Conservation (phyloP, 2,329 filamentous ascomycete species). For the Colletotrichum graminicola region DNA sequence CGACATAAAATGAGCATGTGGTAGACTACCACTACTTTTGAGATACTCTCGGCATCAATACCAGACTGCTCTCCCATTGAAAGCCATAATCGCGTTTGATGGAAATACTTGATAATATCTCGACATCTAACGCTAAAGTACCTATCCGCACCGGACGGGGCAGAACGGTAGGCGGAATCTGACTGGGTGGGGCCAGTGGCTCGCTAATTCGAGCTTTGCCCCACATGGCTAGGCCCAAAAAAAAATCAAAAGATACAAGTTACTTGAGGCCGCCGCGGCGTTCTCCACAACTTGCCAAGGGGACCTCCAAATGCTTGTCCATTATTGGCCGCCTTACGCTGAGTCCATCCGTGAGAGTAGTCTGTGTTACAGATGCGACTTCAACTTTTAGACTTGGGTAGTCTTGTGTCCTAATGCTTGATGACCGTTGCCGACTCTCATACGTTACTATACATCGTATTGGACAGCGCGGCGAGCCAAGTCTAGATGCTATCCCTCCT, state of each 20-base stretch:
- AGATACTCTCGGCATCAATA: rapidly evolving
- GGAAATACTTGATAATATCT: neutral
- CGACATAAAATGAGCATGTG: rapidly evolving
- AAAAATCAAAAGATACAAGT: constrained; percentile 24
- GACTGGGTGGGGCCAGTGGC: neutral
- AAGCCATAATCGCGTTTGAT: neutral
- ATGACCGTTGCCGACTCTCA: neutral
- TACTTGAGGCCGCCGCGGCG: constrained; percentile 40
- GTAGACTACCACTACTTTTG: rapidly evolving
- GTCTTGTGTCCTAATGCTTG: neutral
- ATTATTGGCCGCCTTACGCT: constrained; percentile 24
- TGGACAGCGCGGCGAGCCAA: neutral
- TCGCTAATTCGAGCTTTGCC: neutral
- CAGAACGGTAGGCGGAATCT: constrained; percentile 34
- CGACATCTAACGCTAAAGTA: constrained; percentile 2
- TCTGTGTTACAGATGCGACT: neutral
- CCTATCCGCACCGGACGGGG: neutral
- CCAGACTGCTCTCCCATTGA: rapidly evolving
- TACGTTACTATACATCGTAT: neutral
- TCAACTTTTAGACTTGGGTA: no score
- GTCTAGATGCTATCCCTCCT: no score
- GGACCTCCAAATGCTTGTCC: neutral
- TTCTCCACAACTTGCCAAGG: constrained; percentile 7
- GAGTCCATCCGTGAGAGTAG: neutral
- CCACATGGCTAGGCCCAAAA: constrained; percentile 11